phyloP scores from a whole-genome alignment of 768 basidiomycete genomes.

The Pilatotrama ljubarskyi region DNA sequence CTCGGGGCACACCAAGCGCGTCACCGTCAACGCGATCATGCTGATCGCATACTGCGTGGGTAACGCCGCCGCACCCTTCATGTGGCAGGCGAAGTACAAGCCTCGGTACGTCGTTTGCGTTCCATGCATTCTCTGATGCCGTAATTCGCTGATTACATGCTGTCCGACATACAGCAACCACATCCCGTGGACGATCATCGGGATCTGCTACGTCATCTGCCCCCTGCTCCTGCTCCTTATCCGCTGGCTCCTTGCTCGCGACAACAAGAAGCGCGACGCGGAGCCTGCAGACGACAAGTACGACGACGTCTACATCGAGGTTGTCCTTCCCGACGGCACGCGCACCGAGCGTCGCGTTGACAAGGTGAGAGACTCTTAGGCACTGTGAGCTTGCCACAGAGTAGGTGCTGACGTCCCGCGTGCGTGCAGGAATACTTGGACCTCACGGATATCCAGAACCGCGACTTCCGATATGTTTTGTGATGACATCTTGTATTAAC shows the following conservation, averaged over 20 bases:
- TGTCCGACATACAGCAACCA: constrained; percentile 48
- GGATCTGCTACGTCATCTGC: constrained; percentile 58
- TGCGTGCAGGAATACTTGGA: constrained; percentile 66
- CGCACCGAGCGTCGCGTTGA: constrained; percentile 57
- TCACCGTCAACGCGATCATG: constrained; percentile 73
- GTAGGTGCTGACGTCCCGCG: background rate
- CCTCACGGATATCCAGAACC: constrained; percentile 70
- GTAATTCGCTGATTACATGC: background rate
- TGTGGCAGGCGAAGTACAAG: constrained; percentile 71
- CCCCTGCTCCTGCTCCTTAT: constrained; percentile 51
- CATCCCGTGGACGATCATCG: constrained; percentile 78
- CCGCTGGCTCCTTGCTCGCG: constrained; percentile 51
- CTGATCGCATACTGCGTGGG: constrained; percentile 68
- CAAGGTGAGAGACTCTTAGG: constrained; percentile 48
- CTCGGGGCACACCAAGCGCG: constrained; percentile 70
- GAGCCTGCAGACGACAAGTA: constrained; percentile 54
- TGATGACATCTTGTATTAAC: constrained; percentile 34
- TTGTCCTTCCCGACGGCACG: constrained; percentile 49
- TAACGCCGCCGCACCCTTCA: constrained; percentile 72
- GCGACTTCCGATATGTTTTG: constrained; percentile 72
- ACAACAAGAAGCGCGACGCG: constrained; percentile 65
- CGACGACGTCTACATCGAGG: constrained; percentile 64
- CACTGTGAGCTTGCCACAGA: background rate
- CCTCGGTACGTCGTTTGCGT: constrained; percentile 47
- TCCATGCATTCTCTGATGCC: background rate